Percentiles rank a stretch among this genome's conserved stretches.
phyloP scores from a whole-genome alignment of 225 moss, liverwort and hornwort species.

The Pseudoscleropodium purum region DNA sequence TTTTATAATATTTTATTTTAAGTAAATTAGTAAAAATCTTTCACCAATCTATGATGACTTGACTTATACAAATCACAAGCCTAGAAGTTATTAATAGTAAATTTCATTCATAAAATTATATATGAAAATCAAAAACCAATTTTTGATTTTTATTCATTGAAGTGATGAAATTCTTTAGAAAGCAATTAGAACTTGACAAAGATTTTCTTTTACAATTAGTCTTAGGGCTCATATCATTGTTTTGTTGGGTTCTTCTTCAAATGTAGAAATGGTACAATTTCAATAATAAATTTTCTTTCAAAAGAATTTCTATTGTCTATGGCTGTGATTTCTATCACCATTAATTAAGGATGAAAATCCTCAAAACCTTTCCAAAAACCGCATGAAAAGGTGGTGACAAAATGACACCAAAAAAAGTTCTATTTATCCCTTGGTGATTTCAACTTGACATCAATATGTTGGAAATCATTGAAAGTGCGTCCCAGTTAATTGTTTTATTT shows the following conservation, averaged over 20 bases:
- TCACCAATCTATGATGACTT: rapidly evolving
- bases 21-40: too few relatives aligned
- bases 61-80: too few relatives aligned
- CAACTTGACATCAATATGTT: too few relatives aligned
- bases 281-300: rapidly evolving
- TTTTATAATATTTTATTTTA: background rate
- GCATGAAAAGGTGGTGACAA: background rate
- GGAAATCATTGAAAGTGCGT: rapidly evolving
- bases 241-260: background rate
- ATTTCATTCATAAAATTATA: background rate
- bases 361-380: background rate
- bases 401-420: background rate
- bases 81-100: background rate
- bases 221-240: too few relatives aligned
- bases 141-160: background rate
- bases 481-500: rapidly evolving
- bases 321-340: background rate
- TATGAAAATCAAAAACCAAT: background rate
- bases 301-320: too few relatives aligned
- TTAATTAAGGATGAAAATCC: background rate
- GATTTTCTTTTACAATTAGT: background rate
- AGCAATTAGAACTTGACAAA: background rate
- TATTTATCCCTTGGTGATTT: background rate
- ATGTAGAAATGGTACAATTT: background rate
- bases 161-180: background rate